Evolutionary conservation across 139 green algal genomes (phyloP), one percentile per base, ranked within the genome.

Genomic region (Haematococcus lacustris): DNA sequence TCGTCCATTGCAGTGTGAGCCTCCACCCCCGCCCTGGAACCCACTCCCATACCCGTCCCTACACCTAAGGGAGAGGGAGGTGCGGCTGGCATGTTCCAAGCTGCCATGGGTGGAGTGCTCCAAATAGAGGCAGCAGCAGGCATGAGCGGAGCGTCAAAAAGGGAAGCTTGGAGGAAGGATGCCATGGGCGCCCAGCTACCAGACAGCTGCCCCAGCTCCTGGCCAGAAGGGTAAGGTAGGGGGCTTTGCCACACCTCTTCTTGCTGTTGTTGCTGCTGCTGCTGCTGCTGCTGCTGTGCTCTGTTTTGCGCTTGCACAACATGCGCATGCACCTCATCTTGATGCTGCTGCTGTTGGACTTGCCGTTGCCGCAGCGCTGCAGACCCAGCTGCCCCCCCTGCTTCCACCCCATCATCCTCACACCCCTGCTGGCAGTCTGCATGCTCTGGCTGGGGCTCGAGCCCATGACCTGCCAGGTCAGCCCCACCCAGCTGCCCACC

Each of bases 221-320:
- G 26, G 35, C 33, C 3, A 3, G 1, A 50, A 2, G 21, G 4
- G 7, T 57, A 7, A 0, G 38, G 51, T 1, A 41, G 38, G 67
- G 66, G 66, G 39, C 40, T 51, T 1, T 43, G 68, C 2, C 28
- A 32, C 23, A 51, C 33, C 61, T 62, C 61, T 38, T 53, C 34
- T 37, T 75, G 68, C 37, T 32, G 28, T 2, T 43, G 34, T 13
- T 72, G 64, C 6, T 47, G 33, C 0, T 38, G 38, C 67, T 71
- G 59, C 71, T 53, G 71, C 40, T 68, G 62, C 38, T 79, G 74
- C 68, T 74, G 57, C 34, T 68, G 67, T 2, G 57, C 41, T 9
- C 32, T 28, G 5, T 28, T 28, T 25, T 64, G 59, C n/a, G 39
- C n/a, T 17, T 50, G 65, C 60, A 33, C 28, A 25, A 9, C 57